Conservation (phyloP, 2,329 filamentous ascomycete species). For the Gnomoniopsis sp. region DNA sequence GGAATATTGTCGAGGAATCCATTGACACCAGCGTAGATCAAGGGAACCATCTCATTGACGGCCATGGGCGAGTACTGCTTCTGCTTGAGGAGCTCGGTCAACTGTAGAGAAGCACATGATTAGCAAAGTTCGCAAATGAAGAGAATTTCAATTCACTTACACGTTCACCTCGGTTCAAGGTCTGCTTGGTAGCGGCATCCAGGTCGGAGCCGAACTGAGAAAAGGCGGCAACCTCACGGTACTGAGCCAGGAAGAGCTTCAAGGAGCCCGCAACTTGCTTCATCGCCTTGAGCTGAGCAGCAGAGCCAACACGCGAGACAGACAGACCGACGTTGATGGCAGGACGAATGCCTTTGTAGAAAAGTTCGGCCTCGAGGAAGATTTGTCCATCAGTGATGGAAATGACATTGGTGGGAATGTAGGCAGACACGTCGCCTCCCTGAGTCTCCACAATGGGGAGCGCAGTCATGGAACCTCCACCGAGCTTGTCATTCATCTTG, state of each 20-base stretch:
- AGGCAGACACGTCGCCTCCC: slow-evolving; percentile 99
- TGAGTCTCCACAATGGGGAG: slow-evolving; percentile 99
- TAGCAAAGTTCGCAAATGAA: slow-evolving; percentile 17
- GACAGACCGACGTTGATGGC: slow-evolving; percentile 99
- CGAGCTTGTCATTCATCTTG: slow-evolving; percentile 96
- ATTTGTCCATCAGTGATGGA: slow-evolving; percentile 99
- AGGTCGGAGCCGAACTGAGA: slow-evolving; percentile 99
- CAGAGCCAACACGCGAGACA: slow-evolving; percentile 98
- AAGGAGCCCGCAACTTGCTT: slow-evolving; percentile 99
- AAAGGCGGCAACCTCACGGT: slow-evolving; percentile 99
- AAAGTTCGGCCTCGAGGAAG: slow-evolving; percentile 98
- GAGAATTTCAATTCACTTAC: too few species aligned
- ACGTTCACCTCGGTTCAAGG: slow-evolving; percentile 95
- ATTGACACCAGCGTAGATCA: slow-evolving; percentile 99
- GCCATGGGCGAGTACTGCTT: slow-evolving; percentile 99
- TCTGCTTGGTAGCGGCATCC: slow-evolving; percentile 98
- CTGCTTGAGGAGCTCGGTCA: slow-evolving; percentile 98
- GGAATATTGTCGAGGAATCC: slow-evolving; percentile 87
- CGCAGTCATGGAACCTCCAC: slow-evolving; percentile 94
- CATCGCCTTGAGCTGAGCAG: slow-evolving; percentile 99
- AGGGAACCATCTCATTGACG: slow-evolving; percentile 99
- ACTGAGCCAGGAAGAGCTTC: slow-evolving; percentile 99
- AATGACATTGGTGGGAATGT: slow-evolving; percentile 99
- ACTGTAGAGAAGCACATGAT: slow-evolving; percentile 38
- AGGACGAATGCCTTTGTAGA: slow-evolving; percentile 99